phyloP scores from a whole-genome alignment of 768 basidiomycete species.

The Leucogyrophana mollusca region DNA sequence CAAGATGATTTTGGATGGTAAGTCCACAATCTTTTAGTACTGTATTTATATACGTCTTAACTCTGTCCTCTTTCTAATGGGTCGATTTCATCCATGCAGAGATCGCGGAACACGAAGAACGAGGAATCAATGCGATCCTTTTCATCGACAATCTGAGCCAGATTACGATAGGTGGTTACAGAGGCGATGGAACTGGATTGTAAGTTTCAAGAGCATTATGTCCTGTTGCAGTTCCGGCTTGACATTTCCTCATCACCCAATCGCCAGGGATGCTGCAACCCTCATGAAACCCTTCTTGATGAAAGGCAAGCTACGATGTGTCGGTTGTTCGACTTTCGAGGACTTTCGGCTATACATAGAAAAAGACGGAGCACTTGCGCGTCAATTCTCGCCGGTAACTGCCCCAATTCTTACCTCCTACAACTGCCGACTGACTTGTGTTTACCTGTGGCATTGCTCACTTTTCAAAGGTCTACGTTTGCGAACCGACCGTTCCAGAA shows the following conservation, averaged over 20 bases:
- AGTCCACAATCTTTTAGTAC: neutral
- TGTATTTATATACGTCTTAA: no score
- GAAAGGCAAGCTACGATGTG: constrained; percentile 6
- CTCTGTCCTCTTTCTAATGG: neutral
- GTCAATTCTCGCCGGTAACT: constrained; percentile 7
- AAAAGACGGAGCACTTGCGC: constrained; percentile 7
- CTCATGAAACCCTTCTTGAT: constrained; percentile 8
- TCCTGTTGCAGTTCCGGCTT: neutral
- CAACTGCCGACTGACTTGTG: no score
- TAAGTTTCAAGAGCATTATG: neutral
- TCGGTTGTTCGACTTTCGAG: constrained; percentile 9
- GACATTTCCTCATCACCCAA: no score
- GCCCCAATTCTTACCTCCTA: no score
- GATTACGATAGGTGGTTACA: constrained; percentile 6
- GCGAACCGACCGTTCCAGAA: constrained; percentile 2
- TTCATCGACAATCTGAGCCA: constrained; percentile 9
- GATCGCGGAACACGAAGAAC: constrained; percentile 6
- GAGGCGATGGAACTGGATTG: constrained; percentile 8
- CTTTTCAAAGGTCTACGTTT: constrained; percentile 2
- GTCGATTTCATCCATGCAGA: neutral
- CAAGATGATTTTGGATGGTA: constrained; percentile 4
- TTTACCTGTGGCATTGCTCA: no score
- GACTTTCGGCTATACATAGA: constrained; percentile 7
- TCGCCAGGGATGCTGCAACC: constrained; percentile 7
- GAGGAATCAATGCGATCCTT: constrained; percentile 8